Conservation (phyloP, 2,329 filamentous ascomycete species). For the Cadophora sp. region DNA sequence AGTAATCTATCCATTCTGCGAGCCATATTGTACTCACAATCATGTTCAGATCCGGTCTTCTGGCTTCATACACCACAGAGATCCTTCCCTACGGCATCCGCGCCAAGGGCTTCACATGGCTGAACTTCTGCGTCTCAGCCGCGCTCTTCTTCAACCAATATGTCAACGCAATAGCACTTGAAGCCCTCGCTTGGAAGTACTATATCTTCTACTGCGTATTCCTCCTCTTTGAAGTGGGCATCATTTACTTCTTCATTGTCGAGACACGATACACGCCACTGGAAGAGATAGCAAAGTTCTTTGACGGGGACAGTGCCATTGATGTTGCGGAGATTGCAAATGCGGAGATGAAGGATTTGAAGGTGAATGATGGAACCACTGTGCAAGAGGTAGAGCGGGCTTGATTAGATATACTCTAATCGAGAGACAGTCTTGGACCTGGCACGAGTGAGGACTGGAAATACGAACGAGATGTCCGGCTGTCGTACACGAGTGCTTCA, state of each 20-base stretch:
- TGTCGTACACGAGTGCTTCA: no score
- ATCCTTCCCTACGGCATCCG: slow-evolving; percentile 65
- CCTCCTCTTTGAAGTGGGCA: slow-evolving; percentile 37
- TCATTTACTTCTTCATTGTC: slow-evolving; percentile 44
- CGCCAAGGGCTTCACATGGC: slow-evolving; percentile 32
- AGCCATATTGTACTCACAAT: slow-evolving; percentile 54
- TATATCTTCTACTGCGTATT: slow-evolving; percentile 50
- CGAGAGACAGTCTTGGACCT: no score
- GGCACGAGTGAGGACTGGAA: not conserved
- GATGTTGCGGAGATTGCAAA: slow-evolving; percentile 19
- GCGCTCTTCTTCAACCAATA: slow-evolving; percentile 41
- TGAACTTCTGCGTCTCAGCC: slow-evolving; percentile 26
- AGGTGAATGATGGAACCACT: not conserved
- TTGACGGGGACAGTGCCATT: slow-evolving; percentile 50
- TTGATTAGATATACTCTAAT: not conserved
- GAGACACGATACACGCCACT: slow-evolving; percentile 52
- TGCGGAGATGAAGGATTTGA: slow-evolving; percentile 16
- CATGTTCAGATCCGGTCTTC: slow-evolving; percentile 57
- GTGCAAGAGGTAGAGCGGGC: slow-evolving; percentile 9
- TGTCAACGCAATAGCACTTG: slow-evolving; percentile 50
- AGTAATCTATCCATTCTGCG: slow-evolving; percentile 56
- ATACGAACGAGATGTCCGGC: not conserved
- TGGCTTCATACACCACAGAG: slow-evolving; percentile 61
- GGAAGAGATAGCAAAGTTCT: slow-evolving; percentile 52
- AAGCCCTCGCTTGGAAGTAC: slow-evolving; percentile 49